These are phyloP conservation scores for Clohesyomyces aquaticus DNA, from an alignment of 495 filamentous ascomycete genomes.

Conservation along the genomic window DNA sequence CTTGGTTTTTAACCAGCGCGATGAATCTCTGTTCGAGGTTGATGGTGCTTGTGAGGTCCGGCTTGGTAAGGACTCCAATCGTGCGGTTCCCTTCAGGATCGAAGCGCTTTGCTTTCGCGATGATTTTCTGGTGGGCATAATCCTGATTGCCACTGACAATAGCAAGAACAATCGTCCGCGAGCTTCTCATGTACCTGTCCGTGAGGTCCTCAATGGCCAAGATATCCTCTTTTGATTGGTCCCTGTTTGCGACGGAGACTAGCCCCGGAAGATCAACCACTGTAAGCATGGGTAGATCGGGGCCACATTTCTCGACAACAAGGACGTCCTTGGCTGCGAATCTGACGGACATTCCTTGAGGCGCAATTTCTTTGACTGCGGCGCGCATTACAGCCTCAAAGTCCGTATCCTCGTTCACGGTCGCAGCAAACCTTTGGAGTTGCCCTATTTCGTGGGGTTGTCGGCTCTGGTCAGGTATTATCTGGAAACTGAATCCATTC, in stretches of 20 bases:
- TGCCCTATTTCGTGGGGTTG: slow-evolving; percentile 38
- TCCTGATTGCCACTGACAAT: slow-evolving; percentile 45
- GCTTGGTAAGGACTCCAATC: slow-evolving; percentile 47
- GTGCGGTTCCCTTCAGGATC: slow-evolving; percentile 41
- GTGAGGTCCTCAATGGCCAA: slow-evolving; percentile 34
- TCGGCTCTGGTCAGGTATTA: slow-evolving; percentile 29
- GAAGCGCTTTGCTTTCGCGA: slow-evolving; percentile 30
- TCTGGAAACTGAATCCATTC: slow-evolving; percentile 19
- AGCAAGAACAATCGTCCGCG: slow-evolving; percentile 42
- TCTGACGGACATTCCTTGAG: no score
- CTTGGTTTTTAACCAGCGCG: no score
- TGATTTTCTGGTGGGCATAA: slow-evolving; percentile 41
- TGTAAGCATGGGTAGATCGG: slow-evolving; percentile 26
- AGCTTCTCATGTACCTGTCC: slow-evolving; percentile 36
- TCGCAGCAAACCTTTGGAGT: slow-evolving; percentile 21
- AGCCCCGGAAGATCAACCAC: slow-evolving; percentile 30
- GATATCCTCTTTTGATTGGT: slow-evolving; percentile 38
- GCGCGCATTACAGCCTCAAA: slow-evolving; percentile 31
- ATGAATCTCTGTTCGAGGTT: no score
- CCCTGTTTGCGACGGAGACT: slow-evolving; percentile 25
- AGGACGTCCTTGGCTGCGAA: slow-evolving; percentile 14
- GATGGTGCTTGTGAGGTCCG: no score
- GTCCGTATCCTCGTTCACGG: slow-evolving; percentile 11
- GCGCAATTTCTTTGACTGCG: slow-evolving; percentile 40
- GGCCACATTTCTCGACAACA: slow-evolving; percentile 26